A percentile compares a stretch with the other conserved stretches of the same genome.
Conservation (phyloP, 306 rosid genomes). For the Dalbergia oliveri region DNA sequence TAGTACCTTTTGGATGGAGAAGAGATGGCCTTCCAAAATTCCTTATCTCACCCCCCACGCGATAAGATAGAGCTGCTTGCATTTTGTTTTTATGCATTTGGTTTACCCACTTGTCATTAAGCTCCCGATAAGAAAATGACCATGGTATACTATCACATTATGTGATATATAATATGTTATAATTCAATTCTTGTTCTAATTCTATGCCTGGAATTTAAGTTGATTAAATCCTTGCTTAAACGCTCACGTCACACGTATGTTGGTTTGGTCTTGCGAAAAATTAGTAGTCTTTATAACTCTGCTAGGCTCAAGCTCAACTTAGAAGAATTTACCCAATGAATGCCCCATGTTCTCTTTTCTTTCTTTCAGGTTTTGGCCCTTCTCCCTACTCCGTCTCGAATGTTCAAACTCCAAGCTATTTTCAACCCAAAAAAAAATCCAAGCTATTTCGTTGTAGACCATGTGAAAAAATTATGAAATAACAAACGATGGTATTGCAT, state of each 20-base stretch:
- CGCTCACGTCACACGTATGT: neutral
- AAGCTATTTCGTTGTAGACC: too few relatives aligned
- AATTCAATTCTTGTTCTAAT: too few relatives aligned
- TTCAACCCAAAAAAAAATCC: too few relatives aligned
- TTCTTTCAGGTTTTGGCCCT: too few relatives aligned
- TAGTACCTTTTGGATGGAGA: slow-evolving; percentile 37
- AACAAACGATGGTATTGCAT: too few relatives aligned
- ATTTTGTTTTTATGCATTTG: neutral
- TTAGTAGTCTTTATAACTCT: neutral
- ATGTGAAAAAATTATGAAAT: too few relatives aligned
- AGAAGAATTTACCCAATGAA: neutral
- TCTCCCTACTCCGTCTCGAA: too few relatives aligned
- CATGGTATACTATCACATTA: neutral
- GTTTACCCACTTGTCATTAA: slow-evolving; percentile 15
- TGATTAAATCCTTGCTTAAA: too few relatives aligned
- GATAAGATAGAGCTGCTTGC: slow-evolving; percentile 46
- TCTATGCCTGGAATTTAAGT: too few relatives aligned
- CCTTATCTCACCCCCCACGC: slow-evolving; percentile 55
- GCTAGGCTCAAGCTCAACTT: neutral
- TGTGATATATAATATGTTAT: too few relatives aligned
- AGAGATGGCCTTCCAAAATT: slow-evolving; percentile 52
- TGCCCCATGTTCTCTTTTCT: too few relatives aligned
- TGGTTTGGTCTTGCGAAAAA: neutral
- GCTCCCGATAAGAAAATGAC: neutral
- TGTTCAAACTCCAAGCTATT: too few relatives aligned